Conservation (phyloP, 805 yeast genomes). For the Wickerhamiella alocasiicola region DNA sequence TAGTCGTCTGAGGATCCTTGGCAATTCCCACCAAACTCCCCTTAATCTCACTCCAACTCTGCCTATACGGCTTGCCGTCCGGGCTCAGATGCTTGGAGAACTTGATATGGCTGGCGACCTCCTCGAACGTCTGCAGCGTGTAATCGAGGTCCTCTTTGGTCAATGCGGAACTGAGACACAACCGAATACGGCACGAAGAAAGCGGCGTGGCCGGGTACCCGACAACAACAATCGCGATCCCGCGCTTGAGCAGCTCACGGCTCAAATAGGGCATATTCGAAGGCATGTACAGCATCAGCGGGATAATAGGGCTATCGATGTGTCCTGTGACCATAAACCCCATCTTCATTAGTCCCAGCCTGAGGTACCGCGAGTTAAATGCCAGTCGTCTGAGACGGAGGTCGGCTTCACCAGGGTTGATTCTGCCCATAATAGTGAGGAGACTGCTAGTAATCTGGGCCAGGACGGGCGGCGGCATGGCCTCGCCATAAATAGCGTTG, state of each 20-base stretch:
- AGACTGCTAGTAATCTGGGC: constrained; percentile 77
- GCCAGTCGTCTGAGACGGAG: constrained; percentile 89
- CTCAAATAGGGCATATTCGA: constrained; percentile 91
- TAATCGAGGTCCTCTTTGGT: constrained; percentile 86
- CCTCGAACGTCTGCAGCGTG: constrained; percentile 33
- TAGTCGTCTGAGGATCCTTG: constrained; percentile 19
- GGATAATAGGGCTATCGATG: constrained; percentile 94
- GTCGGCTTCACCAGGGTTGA: constrained; percentile 85
- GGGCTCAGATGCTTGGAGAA: constrained; percentile 19
- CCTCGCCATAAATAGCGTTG: constrained; percentile 67
- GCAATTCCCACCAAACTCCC: constrained; percentile 22
- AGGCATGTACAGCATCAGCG: constrained; percentile 76
- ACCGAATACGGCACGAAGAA: constrained; percentile 77
- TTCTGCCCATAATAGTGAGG: constrained; percentile 63
- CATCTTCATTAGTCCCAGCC: constrained; percentile 78
- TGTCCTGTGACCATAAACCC: constrained; percentile 93
- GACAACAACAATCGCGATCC: constrained; percentile 88
- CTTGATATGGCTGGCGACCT: constrained; percentile 39
- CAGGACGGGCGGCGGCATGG: constrained; percentile 79
- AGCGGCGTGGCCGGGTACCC: constrained; percentile 98
- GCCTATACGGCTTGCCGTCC: constrained; percentile 15
- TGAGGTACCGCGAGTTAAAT: constrained; percentile 84
- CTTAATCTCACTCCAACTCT: constrained; percentile 21
- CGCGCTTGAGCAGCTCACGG: constrained; percentile 61
- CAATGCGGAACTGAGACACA: constrained; percentile 83